These are phyloP conservation scores for Ustulina deusta DNA, from an alignment of 2,329 filamentous ascomycete species.

Conservation along the genomic window DNA sequence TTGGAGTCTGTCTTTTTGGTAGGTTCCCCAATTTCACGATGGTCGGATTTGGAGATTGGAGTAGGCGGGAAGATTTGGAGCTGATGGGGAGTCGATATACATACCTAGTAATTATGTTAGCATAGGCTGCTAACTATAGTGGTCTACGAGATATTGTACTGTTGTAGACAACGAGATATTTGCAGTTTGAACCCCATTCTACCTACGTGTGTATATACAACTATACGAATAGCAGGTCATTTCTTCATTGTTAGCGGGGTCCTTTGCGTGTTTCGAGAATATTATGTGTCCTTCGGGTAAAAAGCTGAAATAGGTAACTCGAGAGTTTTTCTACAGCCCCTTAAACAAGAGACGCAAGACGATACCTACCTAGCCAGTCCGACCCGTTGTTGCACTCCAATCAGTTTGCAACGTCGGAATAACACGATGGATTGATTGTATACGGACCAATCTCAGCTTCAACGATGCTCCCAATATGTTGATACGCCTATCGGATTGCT, in stretches of 20 bases:
- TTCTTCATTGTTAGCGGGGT: background rate
- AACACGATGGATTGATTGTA: no score
- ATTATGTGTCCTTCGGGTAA: conserved; percentile 18
- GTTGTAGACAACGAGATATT: no score
- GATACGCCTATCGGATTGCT: conserved; percentile 17
- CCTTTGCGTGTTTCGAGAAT: conserved; percentile 1
- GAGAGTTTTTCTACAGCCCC: background rate
- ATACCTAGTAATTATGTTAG: no score
- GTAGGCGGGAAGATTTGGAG: conserved; percentile 17
- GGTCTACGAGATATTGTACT: background rate
- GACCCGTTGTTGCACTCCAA: background rate
- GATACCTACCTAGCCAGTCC: background rate
- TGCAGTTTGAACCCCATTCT: background rate
- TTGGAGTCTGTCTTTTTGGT: conserved; percentile 6
- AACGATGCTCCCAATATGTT: conserved; percentile 7
- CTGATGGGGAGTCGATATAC: conserved; percentile 7
- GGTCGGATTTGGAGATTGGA: conserved; percentile 12
- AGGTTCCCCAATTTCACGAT: conserved; percentile 8
- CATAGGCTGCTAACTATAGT: no score
- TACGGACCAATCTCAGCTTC: conserved; percentile 10
- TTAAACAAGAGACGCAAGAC: conserved; percentile 2
- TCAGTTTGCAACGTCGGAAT: no score
- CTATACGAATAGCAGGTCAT: background rate
- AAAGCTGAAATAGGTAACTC: conserved; percentile 23
- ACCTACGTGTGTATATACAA: background rate